These are phyloP conservation scores for Singerocomus rubriflavus DNA, from an alignment of 1,284 basidiomycete genomes.

Conservation along the genomic window DNA sequence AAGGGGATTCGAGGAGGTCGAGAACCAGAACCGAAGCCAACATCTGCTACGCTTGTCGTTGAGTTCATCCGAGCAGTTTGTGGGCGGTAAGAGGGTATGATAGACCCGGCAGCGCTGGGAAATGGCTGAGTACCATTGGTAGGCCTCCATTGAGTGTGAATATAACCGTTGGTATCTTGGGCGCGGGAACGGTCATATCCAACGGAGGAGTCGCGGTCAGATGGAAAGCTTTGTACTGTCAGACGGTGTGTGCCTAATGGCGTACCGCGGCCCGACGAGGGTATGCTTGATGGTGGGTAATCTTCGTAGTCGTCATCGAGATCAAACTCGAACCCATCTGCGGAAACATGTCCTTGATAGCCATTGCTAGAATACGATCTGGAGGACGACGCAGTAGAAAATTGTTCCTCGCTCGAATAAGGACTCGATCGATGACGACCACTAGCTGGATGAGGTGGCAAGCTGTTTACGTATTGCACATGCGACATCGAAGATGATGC, in stretches of 20 bases:
- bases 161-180: conserved; percentile 64
- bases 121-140: conserved; percentile 35
- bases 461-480: conserved; percentile 26
- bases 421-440: conserved; percentile 38
- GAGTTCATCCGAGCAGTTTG: conserved; percentile 49
- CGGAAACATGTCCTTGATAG: conserved; percentile 57
- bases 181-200: conserved; percentile 58
- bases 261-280: conserved; percentile 65
- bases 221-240: conserved; percentile 57
- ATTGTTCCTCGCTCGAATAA: conserved; percentile 42
- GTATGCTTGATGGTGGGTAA: conserved; percentile 52
- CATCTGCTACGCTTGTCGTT: conserved; percentile 46
- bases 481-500: conserved; percentile 37
- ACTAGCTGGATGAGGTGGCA: conserved; percentile 38
- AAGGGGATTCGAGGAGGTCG: conserved; percentile 48
- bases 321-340: conserved; percentile 65
- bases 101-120: conserved; percentile 16
- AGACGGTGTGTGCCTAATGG: conserved; percentile 55
- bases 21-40: conserved; percentile 45
- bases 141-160: conserved; percentile 63
- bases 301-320: conserved; percentile 74
- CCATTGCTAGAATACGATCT: conserved; percentile 41
- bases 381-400: conserved; percentile 31
- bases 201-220: conserved; percentile 48
- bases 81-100: conserved; percentile 36